phyloP scores from a whole-genome alignment of 805 yeast genomes.

The Pichia rugopelliculosa region DNA sequence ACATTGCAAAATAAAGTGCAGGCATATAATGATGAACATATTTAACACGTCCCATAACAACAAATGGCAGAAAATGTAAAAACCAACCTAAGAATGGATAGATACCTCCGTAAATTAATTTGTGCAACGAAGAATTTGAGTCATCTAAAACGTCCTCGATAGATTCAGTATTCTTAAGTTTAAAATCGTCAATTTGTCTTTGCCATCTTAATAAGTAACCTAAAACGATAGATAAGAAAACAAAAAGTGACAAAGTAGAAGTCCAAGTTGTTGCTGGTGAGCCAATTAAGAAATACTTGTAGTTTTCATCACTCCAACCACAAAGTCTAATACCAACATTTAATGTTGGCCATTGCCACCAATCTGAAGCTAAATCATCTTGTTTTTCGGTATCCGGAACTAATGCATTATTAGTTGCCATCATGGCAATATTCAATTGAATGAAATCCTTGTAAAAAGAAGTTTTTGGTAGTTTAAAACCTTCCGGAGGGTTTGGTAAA shows the following conservation, averaged over 20 bases:
- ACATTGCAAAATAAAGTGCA: constrained; percentile 87
- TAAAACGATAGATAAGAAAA: constrained; percentile 40
- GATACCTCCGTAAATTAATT: constrained; percentile 55
- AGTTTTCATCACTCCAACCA: constrained; percentile 54
- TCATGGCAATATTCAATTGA: constrained; percentile 75
- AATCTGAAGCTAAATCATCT: constrained; percentile 62
- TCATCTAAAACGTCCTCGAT: constrained; percentile 8
- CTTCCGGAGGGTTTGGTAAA: constrained; percentile 53
- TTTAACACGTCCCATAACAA: constrained; percentile 91
- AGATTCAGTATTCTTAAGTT: constrained; percentile 14
- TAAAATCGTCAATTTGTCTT: constrained; percentile 64
- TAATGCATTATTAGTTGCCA: constrained; percentile 78
- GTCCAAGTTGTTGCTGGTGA: constrained; percentile 77
- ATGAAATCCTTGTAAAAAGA: constrained; percentile 70
- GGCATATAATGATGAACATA: constrained; percentile 96
- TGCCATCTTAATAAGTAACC: constrained; percentile 66
- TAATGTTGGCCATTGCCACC: constrained; percentile 90
- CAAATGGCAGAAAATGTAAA: constrained; percentile 81
- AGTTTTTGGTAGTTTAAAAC: constrained; percentile 64
- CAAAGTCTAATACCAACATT: constrained; percentile 70
- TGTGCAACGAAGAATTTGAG: constrained; percentile 14
- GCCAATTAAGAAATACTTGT: constrained; percentile 63
- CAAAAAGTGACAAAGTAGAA: constrained; percentile 52
- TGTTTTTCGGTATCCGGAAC: constrained; percentile 71
- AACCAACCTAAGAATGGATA: constrained; percentile 90